Percentiles rank a stretch among this genome's conserved stretches.
Evolutionary conservation across 805 yeast genomes (phyloP).

Genomic region (Nakazawaea siamensis): DNA sequence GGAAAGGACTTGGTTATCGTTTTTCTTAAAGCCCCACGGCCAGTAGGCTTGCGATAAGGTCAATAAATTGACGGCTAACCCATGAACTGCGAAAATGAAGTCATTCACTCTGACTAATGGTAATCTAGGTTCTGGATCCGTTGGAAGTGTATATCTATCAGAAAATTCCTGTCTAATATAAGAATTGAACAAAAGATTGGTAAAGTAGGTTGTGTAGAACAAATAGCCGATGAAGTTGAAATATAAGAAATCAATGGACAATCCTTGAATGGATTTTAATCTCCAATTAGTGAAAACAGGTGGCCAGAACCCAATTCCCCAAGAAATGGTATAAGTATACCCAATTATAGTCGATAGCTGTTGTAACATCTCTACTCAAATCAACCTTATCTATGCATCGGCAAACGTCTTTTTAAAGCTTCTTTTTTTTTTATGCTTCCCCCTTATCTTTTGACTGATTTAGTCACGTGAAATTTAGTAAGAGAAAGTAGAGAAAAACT

Average conservation of each 20-base stretch:
- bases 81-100: constrained; percentile 23
- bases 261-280: constrained; percentile 25
- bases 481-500: too few relatives aligned
- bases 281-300: constrained; percentile 22
- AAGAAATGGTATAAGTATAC: constrained; percentile 21
- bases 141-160: constrained; percentile 16
- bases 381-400: too few relatives aligned
- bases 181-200: constrained; percentile 14
- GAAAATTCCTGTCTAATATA: constrained; percentile 21
- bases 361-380: constrained; percentile 6
- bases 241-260: constrained; percentile 25
- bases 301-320: constrained; percentile 26
- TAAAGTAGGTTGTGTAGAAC: constrained; percentile 22
- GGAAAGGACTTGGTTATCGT: constrained; percentile 22
- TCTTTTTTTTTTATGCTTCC: too few relatives aligned
- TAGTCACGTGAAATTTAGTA: too few relatives aligned
- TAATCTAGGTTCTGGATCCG: constrained; percentile 9
- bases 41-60: constrained; percentile 23
- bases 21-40: constrained; percentile 24
- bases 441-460: too few relatives aligned
- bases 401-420: too few relatives aligned
- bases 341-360: constrained; percentile 18
- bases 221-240: constrained; percentile 25
- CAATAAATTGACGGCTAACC: constrained; percentile 18
- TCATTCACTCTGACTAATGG: constrained; percentile 25